These are phyloP conservation scores for Allomyces macrogynus DNA, from an alignment of 192 early-diverging fungal genomes.

Conservation along the genomic window DNA sequence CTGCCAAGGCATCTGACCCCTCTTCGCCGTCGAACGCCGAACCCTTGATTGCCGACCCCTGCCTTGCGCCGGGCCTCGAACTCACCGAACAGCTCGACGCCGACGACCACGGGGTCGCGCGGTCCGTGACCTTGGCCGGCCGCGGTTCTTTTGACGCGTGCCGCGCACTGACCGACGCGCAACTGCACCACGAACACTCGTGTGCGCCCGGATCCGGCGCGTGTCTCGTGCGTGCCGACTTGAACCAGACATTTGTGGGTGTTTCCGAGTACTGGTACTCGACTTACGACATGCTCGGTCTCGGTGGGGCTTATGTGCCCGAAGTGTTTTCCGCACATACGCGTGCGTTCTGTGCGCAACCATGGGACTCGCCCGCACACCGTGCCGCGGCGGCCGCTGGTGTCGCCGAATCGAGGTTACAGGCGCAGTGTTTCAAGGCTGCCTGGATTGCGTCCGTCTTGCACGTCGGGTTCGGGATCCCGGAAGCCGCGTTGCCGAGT, in stretches of 20 bases:
- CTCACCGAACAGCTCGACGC: conserved; percentile 13
- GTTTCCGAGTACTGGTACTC: conserved; percentile 97
- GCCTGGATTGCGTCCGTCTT: conserved; percentile 84
- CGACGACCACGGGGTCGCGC: not conserved
- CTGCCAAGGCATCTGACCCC: conserved; percentile 14
- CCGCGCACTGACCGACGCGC: conserved; percentile 20
- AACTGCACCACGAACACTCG: conserved; percentile 1
- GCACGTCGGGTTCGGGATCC: conserved; percentile 75
- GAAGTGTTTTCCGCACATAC: conserved; percentile 44
- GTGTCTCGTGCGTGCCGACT: conserved; percentile 14
- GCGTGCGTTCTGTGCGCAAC: conserved; percentile 40
- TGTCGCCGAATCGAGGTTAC: conserved; percentile 31
- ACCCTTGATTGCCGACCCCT: conserved; percentile 37
- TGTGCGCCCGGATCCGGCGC: conserved; percentile 16
- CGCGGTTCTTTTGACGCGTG: conserved; percentile 37
- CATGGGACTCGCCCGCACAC: conserved; percentile 39
- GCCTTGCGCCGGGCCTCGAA: conserved; percentile 31
- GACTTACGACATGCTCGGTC: conserved; percentile 50
- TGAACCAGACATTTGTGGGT: conserved; percentile 47
- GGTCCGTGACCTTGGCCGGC: conserved; percentile 17
- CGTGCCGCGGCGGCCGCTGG: conserved; percentile 14
- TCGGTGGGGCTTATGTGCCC: conserved; percentile 64
- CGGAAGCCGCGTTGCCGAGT: conserved; percentile 12
- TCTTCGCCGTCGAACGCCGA: conserved; percentile 7
- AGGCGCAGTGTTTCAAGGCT: conserved; percentile 86